A percentile compares a stretch with the other conserved stretches of the same genome.
Evolutionary conservation across 78 protist genomes (phyloP).

Genomic region (Polysphondylium violaceum): DNA sequence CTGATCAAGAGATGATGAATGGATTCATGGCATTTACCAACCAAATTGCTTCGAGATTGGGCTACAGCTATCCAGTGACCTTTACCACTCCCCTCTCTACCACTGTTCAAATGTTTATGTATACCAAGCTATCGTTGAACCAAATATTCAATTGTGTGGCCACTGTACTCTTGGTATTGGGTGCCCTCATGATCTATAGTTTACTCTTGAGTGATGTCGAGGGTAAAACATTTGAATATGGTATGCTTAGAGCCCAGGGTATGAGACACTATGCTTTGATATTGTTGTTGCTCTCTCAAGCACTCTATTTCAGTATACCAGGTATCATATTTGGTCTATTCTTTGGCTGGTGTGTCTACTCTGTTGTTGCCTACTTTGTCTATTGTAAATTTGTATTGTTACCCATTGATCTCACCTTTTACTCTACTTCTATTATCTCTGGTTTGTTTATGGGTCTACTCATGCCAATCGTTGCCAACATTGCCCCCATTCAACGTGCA

Average conservation of each 20-base stretch:
- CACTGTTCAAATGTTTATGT: slow-evolving; percentile 49
- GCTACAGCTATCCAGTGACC: slow-evolving; percentile 41
- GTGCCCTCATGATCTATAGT: slow-evolving; percentile 91
- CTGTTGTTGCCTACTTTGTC: slow-evolving; percentile 63
- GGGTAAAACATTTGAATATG: slow-evolving; percentile 94
- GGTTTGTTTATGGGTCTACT: slow-evolving; percentile 65
- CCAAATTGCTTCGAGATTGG: slow-evolving; percentile 32
- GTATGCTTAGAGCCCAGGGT: slow-evolving; percentile 96
- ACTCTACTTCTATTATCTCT: slow-evolving; percentile 45
- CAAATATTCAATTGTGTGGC: slow-evolving; percentile 80
- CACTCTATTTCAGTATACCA: slow-evolving; percentile 87
- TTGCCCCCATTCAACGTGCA: slow-evolving; percentile 85
- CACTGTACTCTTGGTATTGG: slow-evolving; percentile 82
- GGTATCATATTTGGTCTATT: slow-evolving; percentile 84
- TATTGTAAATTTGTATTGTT: slow-evolving; percentile 70
- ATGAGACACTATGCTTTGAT: slow-evolving; percentile 77
- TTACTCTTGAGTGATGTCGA: slow-evolving; percentile 90
- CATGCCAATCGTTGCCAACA: slow-evolving; percentile 76
- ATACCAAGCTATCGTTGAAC: slow-evolving; percentile 75
- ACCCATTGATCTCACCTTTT: slow-evolving; percentile 59
- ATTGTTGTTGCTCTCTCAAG: slow-evolving; percentile 60
- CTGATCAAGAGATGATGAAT: slow-evolving; percentile 12
- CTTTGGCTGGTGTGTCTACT: slow-evolving; percentile 74
- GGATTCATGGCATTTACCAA: slow-evolving; percentile 79
- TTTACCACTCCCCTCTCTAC: slow-evolving; percentile 66